Evolutionary conservation across 1,284 basidiomycete genomes (phyloP).

Genomic region (Ceratobasidium sp.): DNA sequence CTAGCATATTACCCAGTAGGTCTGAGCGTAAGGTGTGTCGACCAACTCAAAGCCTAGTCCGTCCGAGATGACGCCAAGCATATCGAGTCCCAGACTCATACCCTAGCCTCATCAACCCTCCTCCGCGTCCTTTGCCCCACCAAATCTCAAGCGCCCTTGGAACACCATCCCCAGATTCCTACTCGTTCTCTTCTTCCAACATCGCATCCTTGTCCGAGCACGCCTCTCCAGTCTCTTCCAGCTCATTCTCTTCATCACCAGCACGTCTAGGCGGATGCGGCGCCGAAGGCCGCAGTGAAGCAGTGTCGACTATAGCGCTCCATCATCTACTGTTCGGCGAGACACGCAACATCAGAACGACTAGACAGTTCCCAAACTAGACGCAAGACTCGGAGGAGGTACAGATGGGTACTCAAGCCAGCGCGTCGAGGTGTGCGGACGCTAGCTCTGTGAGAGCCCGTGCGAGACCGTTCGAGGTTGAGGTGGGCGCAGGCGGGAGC

Average conservation of each 20-base stretch:
- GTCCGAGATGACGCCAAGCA: background rate
- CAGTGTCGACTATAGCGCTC: slow-evolving; percentile 72
- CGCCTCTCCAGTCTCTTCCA: slow-evolving; percentile 42
- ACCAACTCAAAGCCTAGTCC: no score
- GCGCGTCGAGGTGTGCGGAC: slow-evolving; percentile 50
- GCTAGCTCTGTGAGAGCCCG: slow-evolving; percentile 57
- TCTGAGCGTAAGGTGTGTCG: no score
- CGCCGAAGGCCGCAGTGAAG: slow-evolving; percentile 56
- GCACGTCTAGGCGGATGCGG: background rate
- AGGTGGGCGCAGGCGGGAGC: slow-evolving; percentile 60
- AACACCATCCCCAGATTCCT: background rate
- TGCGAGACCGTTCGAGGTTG: slow-evolving; percentile 72
- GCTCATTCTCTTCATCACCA: slow-evolving; percentile 63
- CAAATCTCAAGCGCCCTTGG: slow-evolving; percentile 10
- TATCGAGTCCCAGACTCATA: slow-evolving; percentile 23
- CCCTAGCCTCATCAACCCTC: background rate
- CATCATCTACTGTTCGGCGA: slow-evolving; percentile 28
- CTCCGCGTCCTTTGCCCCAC: background rate
- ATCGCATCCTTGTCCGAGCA: slow-evolving; percentile 31
- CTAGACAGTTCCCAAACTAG: slow-evolving; percentile 71
- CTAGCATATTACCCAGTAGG: no score
- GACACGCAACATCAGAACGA: slow-evolving; percentile 56
- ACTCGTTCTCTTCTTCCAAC: slow-evolving; percentile 14
- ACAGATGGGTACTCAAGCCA: slow-evolving; percentile 68
- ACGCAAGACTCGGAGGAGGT: slow-evolving; percentile 75